phyloP scores from a whole-genome alignment of 306 rosid genomes.

The Cyclanthera cordifolia region DNA sequence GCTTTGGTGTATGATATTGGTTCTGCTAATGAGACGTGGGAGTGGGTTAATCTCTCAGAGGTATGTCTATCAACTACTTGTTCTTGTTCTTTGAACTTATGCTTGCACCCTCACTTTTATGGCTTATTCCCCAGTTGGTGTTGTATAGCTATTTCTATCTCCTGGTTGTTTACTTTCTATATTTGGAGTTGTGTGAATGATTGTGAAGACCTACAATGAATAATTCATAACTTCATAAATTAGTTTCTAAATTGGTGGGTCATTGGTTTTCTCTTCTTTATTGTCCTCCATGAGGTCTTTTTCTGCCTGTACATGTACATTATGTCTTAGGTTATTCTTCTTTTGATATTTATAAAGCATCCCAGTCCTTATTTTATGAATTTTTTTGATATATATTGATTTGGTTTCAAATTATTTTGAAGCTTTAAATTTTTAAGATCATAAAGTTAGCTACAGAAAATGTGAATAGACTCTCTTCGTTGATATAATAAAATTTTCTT shows the following conservation, averaged over 20 bases:
- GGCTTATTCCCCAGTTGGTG: not conserved
- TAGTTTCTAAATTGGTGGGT: no score
- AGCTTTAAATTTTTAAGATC: not conserved
- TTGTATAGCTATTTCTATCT: not conserved
- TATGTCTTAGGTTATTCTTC: not conserved
- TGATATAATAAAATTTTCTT: no score
- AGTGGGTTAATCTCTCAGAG: constrained; percentile 90
- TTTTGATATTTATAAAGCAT: constrained; percentile 15
- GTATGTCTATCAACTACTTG: constrained; percentile 30
- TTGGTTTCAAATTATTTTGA: not conserved
- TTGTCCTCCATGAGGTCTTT: not conserved
- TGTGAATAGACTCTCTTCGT: not conserved
- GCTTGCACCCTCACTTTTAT: not conserved
- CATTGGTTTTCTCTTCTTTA: not conserved
- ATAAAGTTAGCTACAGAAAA: not conserved
- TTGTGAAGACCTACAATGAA: no score
- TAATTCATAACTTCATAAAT: no score
- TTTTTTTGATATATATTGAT: not conserved
- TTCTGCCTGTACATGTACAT: not conserved
- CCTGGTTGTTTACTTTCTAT: not conserved
- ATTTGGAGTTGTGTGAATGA: not conserved
- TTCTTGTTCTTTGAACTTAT: constrained; percentile 1
- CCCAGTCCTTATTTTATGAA: not conserved
- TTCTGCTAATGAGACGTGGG: constrained; percentile 62
- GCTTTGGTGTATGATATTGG: constrained; percentile 70